Conservation (phyloP, 495 filamentous ascomycete species). For the Penicillium simplicissimum region DNA sequence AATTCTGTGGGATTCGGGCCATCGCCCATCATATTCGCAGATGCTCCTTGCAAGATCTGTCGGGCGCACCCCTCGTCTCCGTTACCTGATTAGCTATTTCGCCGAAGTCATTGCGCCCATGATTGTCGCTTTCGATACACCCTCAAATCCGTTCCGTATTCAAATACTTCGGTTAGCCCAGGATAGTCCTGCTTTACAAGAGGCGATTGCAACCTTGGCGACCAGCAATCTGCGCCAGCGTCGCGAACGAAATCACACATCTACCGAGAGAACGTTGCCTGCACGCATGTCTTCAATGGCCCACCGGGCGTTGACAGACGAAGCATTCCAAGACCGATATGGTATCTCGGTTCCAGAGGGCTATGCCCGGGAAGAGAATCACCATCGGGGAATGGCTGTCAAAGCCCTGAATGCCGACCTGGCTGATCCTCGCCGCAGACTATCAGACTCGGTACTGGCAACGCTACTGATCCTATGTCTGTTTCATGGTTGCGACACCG, state of each 20-base stretch:
- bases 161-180: conserved; percentile 79
- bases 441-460: conserved; percentile 84
- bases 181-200: conserved; percentile 78
- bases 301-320: conserved; percentile 47
- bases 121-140: conserved; percentile 87
- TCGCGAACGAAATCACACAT: conserved; percentile 41
- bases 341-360: conserved; percentile 37
- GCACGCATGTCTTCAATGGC: conserved; percentile 53
- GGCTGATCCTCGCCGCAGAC: conserved; percentile 67
- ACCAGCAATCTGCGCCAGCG: conserved; percentile 74
- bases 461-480: conserved; percentile 87
- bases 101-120: conserved; percentile 88
- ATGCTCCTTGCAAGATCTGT: conserved; percentile 48
- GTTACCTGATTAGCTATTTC: conserved; percentile 63
- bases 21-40: conserved; percentile 45
- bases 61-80: conserved; percentile 56
- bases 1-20: conserved; percentile 28
- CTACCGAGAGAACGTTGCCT: conserved; percentile 45
- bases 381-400: conserved; percentile 80
- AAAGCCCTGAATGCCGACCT: conserved; percentile 80
- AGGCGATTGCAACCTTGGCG: conserved; percentile 87
- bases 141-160: conserved; percentile 79
- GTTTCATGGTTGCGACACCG: conserved; percentile 91
- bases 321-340: conserved; percentile 37
- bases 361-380: conserved; percentile 68